Base-by-base conservation (phyloP, 257 asterid genomes). In the Solanum okadae region DNA sequence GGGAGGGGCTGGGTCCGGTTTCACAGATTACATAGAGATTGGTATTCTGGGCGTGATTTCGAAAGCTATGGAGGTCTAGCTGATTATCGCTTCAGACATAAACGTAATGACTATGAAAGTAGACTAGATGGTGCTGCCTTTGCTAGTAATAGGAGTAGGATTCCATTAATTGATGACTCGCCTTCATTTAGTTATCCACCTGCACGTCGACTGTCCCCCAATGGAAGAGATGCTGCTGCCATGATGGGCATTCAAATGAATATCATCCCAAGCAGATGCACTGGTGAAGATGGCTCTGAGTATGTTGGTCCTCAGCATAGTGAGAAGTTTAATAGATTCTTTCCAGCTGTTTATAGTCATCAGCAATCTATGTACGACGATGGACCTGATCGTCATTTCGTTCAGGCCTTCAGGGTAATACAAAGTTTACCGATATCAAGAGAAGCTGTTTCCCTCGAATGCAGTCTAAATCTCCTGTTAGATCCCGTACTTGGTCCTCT, bases 391-490 rank as follows among this genome's bases (percentile, higher is more conserved):
- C 89, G 89, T 85, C 98, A 91, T 84, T 88, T 89, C 72, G 71
- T 78, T 33, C 91, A 92, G 37, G 95, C 76, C 65, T 78, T 33
- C 91, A 92, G 37, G 95, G 95, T 56, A 94, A 93, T 85, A 90
- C 94, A 87, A 91, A 91, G 78, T 94, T 92, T 84, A 84, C 94
- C 29, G 37, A 92, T 42, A 38, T 92, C 86, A 96, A 91, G 85
- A 92, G 98, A 87, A 92, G 94, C 85, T 93, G 91, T 15, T 94
- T 93, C 88, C 90, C 93, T 83, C 93, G 88, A 86, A 88, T 89
- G 87, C 91, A 87, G 38, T 93, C 98, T 35, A 95, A 95, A 89
- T 96, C 99, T 84, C 98, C 96, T 2, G 88, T 88, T 71, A 91
- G 94, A 89, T 92, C 95, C 56, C 90, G 91, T 71, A 86, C 91